Percentiles rank a stretch among this genome's conserved stretches.
phyloP scores from a whole-genome alignment of 805 yeast genomes.

The Saccharomycodes ludwigii region DNA sequence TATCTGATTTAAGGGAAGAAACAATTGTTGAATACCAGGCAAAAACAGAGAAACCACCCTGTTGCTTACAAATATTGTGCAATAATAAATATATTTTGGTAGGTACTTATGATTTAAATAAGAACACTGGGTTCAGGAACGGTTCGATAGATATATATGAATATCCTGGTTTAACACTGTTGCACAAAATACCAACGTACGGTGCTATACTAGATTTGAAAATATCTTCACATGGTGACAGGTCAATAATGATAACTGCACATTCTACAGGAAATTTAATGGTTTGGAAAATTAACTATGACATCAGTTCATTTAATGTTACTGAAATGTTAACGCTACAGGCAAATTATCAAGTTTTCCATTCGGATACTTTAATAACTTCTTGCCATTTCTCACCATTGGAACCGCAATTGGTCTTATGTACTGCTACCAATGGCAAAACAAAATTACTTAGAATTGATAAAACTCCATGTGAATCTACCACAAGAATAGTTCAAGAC shows the following conservation, averaged over 20 bases:
- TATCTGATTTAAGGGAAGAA: constrained; percentile 12
- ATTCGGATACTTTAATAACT: constrained; percentile 41
- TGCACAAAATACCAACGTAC: constrained; percentile 23
- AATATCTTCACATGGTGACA: constrained; percentile 40
- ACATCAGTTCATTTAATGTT: constrained; percentile 7
- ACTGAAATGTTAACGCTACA: constrained; percentile 12
- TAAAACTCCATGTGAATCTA: constrained; percentile 3
- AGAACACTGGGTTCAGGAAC: constrained; percentile 41
- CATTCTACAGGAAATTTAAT: constrained; percentile 72
- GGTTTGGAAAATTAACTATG: constrained; percentile 40
- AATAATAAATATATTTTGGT: constrained; percentile 38
- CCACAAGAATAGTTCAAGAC: constrained; percentile 1
- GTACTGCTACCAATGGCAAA: constrained; percentile 62
- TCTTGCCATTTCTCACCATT: constrained; percentile 47
- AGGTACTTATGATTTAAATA: constrained; percentile 74
- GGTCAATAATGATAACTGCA: constrained; percentile 38
- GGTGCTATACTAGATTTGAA: constrained; percentile 74
- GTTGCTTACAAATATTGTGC: constrained; percentile 57
- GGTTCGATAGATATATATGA: constrained; percentile 45
- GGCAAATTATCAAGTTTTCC: constrained; percentile 34
- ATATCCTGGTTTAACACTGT: constrained; percentile 11
- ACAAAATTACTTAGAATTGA: constrained; percentile 31
- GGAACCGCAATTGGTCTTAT: constrained; percentile 26
- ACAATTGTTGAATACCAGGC: constrained; percentile 11
- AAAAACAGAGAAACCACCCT: constrained; percentile 62